Evolutionary conservation across 1,284 basidiomycete genomes (phyloP).

Genomic region (Takashimella tepidaria): DNA sequence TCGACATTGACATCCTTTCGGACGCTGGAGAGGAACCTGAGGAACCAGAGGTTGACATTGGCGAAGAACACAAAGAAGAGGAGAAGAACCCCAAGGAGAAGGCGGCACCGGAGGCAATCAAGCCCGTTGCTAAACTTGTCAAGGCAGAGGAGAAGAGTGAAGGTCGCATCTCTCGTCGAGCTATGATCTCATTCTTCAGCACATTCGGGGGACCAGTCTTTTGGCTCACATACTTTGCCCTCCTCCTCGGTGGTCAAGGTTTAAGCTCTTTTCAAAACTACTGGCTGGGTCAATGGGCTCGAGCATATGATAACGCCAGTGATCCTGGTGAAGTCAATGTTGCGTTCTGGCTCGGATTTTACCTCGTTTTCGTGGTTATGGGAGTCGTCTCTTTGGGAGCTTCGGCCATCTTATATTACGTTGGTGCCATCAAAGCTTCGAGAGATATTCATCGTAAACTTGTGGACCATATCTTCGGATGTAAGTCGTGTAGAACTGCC

Average conservation of each 20-base stretch:
- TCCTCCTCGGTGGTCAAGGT: constrained; percentile 33
- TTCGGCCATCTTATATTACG: constrained; percentile 43
- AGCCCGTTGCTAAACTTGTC: constrained; percentile 46
- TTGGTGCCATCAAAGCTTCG: constrained; percentile 55
- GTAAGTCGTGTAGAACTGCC: background rate
- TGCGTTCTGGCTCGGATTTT: constrained; percentile 51
- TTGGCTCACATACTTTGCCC: constrained; percentile 43
- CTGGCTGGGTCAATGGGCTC: constrained; percentile 59
- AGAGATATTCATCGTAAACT: constrained; percentile 57
- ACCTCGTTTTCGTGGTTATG: constrained; percentile 46
- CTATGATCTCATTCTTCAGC: constrained; percentile 49
- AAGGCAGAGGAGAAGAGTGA: constrained; percentile 58
- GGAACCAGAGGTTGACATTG: constrained; percentile 11
- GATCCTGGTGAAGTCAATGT: constrained; percentile 37
- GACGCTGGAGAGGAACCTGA: constrained; percentile 5
- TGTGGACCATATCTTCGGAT: constrained; percentile 55
- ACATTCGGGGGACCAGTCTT: constrained; percentile 49
- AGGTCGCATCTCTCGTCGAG: constrained; percentile 51
- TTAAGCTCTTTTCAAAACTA: constrained; percentile 52
- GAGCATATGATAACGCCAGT: constrained; percentile 52
- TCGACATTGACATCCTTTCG: constrained; percentile 21
- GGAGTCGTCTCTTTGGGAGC: constrained; percentile 35
- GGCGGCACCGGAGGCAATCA: constrained; percentile 7
- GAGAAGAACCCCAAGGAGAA: constrained; percentile 46
- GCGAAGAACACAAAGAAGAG: constrained; percentile 24